These are phyloP conservation scores for Botrytis squamosa DNA, from an alignment of 2,329 filamentous ascomycete genomes.

Conservation along the genomic window DNA sequence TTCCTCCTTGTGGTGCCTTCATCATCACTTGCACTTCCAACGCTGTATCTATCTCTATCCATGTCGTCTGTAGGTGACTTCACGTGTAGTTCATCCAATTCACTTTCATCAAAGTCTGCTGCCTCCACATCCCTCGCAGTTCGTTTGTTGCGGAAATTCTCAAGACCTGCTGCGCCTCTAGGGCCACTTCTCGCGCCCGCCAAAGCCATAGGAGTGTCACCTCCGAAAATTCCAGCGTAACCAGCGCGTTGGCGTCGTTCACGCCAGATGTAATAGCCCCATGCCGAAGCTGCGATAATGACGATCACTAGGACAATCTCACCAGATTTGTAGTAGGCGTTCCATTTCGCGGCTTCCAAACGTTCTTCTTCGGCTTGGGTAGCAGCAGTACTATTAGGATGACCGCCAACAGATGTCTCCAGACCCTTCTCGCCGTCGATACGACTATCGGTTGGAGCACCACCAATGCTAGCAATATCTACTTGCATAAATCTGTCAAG, in stretches of 20 bases:
- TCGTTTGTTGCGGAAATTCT: constrained; percentile 49
- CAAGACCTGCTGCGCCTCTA: constrained; percentile 43
- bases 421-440: constrained; percentile 70
- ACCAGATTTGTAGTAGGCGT: constrained; percentile 69
- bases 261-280: constrained; percentile 65
- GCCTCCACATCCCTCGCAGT: constrained; percentile 57
- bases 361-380: constrained; percentile 62
- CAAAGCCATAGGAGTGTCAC: constrained; percentile 35
- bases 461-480: constrained; percentile 86
- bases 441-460: constrained; percentile 61
- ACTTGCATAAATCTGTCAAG: constrained; percentile 94
- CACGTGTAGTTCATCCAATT: constrained; percentile 59
- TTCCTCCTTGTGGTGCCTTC: constrained; percentile 39
- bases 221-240: constrained; percentile 48
- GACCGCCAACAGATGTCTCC: constrained; percentile 63
- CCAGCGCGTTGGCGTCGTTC: constrained; percentile 55
- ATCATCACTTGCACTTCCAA: constrained; percentile 58
- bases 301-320: constrained; percentile 69
- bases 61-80: constrained; percentile 38
- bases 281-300: constrained; percentile 58
- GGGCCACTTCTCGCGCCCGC: constrained; percentile 32
- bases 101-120: constrained; percentile 64
- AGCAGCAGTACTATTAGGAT: constrained; percentile 65
- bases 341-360: constrained; percentile 65
- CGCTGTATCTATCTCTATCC: constrained; percentile 52